These are phyloP conservation scores for Pigoraptor vietnamica DNA, from an alignment of 78 protist species.

Conservation along the genomic window DNA sequence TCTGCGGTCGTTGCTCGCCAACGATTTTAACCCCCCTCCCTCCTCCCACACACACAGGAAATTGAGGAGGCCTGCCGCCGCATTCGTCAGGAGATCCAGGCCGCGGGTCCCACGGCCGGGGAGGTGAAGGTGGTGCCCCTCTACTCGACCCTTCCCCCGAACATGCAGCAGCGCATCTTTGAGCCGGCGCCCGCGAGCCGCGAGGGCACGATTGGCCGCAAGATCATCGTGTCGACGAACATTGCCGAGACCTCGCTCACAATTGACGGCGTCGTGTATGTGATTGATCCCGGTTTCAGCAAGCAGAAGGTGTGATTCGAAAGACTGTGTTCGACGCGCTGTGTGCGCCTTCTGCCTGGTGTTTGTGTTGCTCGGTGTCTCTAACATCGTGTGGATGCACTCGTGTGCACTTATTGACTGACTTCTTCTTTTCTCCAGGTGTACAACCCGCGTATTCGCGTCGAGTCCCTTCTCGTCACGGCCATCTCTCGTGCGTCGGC, in stretches of 20 bases:
- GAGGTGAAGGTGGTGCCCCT: slow-evolving; percentile 74
- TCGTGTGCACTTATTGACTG: too few species aligned
- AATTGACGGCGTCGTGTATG: slow-evolving; percentile 99
- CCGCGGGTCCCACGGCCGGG: background rate
- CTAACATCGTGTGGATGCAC: too few species aligned
- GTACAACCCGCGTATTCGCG: slow-evolving; percentile 97
- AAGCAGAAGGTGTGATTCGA: slow-evolving; percentile 94
- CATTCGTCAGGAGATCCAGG: background rate
- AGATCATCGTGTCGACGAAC: slow-evolving; percentile 95
- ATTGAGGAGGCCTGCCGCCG: slow-evolving; percentile 72
- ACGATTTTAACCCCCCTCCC: too few species aligned
- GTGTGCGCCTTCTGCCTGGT: background rate
- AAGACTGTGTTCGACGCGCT: too few species aligned
- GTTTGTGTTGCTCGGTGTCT: background rate
- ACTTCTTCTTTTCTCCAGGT: slow-evolving; percentile 35
- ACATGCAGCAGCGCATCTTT: slow-evolving; percentile 86
- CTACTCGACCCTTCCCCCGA: slow-evolving; percentile 93
- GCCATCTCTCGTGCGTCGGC: slow-evolving; percentile 97
- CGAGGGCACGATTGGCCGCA: slow-evolving; percentile 58
- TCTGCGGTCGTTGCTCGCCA: slow-evolving; percentile 62
- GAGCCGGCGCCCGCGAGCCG: slow-evolving; percentile 29
- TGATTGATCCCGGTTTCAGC: slow-evolving; percentile 98
- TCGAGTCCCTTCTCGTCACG: slow-evolving; percentile 92
- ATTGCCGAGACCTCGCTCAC: slow-evolving; percentile 99
- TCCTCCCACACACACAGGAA: too few species aligned